Base-by-base conservation (phyloP, 2,329 filamentous ascomycete genomes). In the Botrytis elliptica region DNA sequence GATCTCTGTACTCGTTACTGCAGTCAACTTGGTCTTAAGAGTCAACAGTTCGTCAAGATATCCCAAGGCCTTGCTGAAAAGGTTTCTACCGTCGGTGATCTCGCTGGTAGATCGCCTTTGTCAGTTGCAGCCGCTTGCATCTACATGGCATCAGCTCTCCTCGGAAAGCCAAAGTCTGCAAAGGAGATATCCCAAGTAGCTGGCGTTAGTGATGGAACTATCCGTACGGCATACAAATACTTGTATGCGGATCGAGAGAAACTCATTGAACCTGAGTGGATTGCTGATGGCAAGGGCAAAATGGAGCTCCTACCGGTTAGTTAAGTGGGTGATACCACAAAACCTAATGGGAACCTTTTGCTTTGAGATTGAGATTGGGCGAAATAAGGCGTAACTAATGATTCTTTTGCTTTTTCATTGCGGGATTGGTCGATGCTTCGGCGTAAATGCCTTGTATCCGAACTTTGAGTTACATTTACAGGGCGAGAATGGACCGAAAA, bases 121-220 rank as follows among this genome's bases (percentile, higher is more conserved):
- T 98, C 95, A 1, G 94, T 97, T 75, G 95, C 97, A 10, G 95
- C 95, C 29, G 95, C 96, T 46, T 97, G 94, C 82, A 98, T 99
- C 82, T 99, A 96, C 86, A 96, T 98, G 90, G 93, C 95, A 6
- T 94, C 93, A 44, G 90, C 95, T 80, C 87, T 98, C 55, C 92
- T 97, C 85, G 93, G 91, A 73, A 89, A 96, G 77, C 86, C 90
- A 33, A 93, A 92, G 79, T 86, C 89, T 10, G 92, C 94, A n/a
- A 95, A 95, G 82, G 92, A 97, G 75, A 98, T 99, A 78, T 93
- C 94, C 8, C 83, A 84, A 38, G 91, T 96, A 29, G 94, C 93
- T 1, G 93, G 94, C 77, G 96, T 99, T 42, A 98, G 94, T 81
- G 97, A 99, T 81, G 95, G 96, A 72, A 99, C 96, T 0, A 97